phyloP scores from a whole-genome alignment of 1,139 yeast species.

The Debaryomyces nepalensis region DNA sequence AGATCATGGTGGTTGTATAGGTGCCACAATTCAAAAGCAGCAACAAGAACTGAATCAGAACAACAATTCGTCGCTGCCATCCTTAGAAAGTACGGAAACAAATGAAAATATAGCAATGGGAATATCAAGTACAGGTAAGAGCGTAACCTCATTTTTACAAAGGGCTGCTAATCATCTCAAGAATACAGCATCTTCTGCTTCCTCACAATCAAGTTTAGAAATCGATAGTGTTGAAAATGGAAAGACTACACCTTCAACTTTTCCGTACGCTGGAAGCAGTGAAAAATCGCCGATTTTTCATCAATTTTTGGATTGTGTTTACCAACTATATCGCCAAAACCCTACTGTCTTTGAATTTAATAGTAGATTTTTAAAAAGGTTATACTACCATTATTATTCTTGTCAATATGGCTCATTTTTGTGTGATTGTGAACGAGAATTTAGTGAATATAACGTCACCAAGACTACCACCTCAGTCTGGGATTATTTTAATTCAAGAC shows the following conservation, averaged over 20 bases:
- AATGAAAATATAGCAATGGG: constrained; percentile 7
- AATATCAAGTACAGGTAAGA: constrained; percentile 15
- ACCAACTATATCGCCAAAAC: constrained; percentile 73
- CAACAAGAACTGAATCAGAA: constrained; percentile 8
- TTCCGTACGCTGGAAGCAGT: constrained; percentile 43
- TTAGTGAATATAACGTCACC: constrained; percentile 37
- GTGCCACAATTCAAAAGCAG: constrained; percentile 36
- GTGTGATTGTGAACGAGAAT: constrained; percentile 72
- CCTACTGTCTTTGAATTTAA: constrained; percentile 83
- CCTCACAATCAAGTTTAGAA: constrained; percentile 18
- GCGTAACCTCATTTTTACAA: constrained; percentile 36
- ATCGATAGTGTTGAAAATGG: constrained; percentile 18
- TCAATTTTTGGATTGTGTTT: constrained; percentile 89
- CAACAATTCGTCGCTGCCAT: constrained; percentile 1
- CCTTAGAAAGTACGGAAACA: constrained; percentile 5
- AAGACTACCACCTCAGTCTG: constrained; percentile 77
- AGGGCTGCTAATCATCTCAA: constrained; percentile 50
- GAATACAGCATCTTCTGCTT: constrained; percentile 40
- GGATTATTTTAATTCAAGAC: constrained; percentile 88
- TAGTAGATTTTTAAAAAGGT: constrained; percentile 80
- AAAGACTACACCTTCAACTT: constrained; percentile 21
- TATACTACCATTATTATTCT: constrained; percentile 86
- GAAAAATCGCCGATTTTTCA: constrained; percentile 88
- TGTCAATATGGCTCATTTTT: constrained; percentile 95
- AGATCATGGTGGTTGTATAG: constrained; percentile 66